Base-by-base conservation (phyloP, 345 rosid species). In the Sapria himalayana region DNA sequence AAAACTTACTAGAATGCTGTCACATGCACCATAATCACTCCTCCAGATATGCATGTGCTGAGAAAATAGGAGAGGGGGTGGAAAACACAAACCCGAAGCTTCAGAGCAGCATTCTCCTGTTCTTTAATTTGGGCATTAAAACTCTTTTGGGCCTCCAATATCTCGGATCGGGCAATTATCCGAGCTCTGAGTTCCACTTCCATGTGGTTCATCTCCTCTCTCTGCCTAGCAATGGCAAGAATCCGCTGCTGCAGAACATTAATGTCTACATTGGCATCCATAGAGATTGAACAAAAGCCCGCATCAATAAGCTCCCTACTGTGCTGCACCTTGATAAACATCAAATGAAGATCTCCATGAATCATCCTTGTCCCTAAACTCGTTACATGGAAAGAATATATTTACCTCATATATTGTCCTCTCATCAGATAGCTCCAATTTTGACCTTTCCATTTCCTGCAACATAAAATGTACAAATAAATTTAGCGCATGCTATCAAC, bases 181-280 rank as follows among this genome's bases (percentile, higher is more conserved):
- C 63, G 93, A n/a, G 81, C 79, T 70, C 76, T 67, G 21, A 91
- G 75, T 42, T 70, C 85, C 56, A 73, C 71, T 64, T 91, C 99
- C 59, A 66, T 27, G 36, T 61, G 73, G 36, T 77, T 76, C 39
- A 91, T 58, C 43, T 84, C 92, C 49, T 71, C 89, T 52, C 84
- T 77, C 45, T 75, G 69, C 29, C 67, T 69, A 18, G 76, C 31
- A 61, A 91, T 37, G 24, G 48, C 32, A 27, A 58, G 71, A 49
- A 91, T 62, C 19, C 55, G 68, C 67, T 69, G 94, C 71, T 70
- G 84, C 60, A 71, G 50, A 27, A 77, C 50, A 38, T 71, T 77
- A 48, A 46, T 57, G 35, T 56, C 72, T 20, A 63, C 52, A 46
- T 39, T 58, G 33, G 69, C 74, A 57, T 85, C 81, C 29, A 66